Percentiles rank a stretch among this genome's conserved stretches.
Evolutionary conservation across 208 protist species (phyloP).

Genomic region (Crithidia mellificae): DNA sequence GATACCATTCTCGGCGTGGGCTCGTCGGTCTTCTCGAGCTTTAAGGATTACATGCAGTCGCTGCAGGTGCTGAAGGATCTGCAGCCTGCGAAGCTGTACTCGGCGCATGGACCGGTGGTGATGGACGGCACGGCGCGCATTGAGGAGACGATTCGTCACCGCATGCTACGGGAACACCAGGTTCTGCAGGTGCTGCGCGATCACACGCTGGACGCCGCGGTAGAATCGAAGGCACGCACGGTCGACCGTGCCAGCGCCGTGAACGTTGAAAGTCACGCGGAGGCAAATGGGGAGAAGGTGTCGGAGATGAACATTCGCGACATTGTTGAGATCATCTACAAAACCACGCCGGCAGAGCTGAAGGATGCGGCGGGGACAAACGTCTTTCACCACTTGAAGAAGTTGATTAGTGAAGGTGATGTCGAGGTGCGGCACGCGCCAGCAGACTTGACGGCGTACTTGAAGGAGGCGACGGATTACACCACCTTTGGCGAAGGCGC

Average conservation of each 20-base stretch:
- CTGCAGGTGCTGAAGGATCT: slow-evolving; percentile 36
- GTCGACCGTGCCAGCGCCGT: not conserved
- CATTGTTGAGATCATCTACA: slow-evolving; percentile 55
- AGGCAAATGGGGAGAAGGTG: not conserved
- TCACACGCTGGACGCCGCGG: not conserved
- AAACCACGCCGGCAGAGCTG: slow-evolving; percentile 39
- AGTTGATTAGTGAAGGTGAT: slow-evolving; percentile 44
- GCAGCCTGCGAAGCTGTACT: slow-evolving; percentile 45
- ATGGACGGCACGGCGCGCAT: slow-evolving; percentile 42
- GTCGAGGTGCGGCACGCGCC: slow-evolving; percentile 35
- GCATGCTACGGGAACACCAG: slow-evolving; percentile 55
- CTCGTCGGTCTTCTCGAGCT: slow-evolving; percentile 64
- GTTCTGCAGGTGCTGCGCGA: slow-evolving; percentile 44
- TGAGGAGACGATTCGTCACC: slow-evolving; percentile 60
- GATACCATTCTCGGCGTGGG: slow-evolving; percentile 66
- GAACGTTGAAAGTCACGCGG: not conserved
- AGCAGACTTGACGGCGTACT: slow-evolving; percentile 18
- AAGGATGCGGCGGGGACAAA: slow-evolving; percentile 53
- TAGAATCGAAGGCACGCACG: not conserved
- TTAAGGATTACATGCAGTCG: slow-evolving; percentile 62
- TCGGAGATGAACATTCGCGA: slow-evolving; percentile 30
- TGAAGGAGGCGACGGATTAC: slow-evolving; percentile 55
- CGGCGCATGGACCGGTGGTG: slow-evolving; percentile 64
- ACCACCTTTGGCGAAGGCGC: slow-evolving; percentile 44
- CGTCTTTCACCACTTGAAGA: slow-evolving; percentile 70